Conservation (phyloP, 371 early-diverging fungal species). For the Apophysomyces trapeziformis region DNA sequence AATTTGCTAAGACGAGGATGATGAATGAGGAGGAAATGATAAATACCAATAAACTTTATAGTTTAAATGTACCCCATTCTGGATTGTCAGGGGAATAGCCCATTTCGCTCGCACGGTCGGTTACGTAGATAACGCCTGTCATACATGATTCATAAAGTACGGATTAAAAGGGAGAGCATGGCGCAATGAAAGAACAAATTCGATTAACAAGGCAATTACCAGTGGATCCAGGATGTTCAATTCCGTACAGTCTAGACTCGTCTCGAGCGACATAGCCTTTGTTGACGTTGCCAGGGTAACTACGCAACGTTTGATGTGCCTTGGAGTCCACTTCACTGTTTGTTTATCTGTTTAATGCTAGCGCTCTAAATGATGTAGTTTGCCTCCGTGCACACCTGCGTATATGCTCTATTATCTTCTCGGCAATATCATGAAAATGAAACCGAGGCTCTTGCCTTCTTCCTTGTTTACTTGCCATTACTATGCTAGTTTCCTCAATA, state of each 20-base stretch:
- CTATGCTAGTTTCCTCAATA: too few species aligned
- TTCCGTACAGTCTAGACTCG: slow-evolving; percentile 29
- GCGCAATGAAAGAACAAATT: background rate
- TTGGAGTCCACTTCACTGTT: slow-evolving; percentile 30
- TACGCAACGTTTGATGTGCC: slow-evolving; percentile 40
- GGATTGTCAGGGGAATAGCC: slow-evolving; percentile 40
- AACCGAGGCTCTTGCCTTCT: slow-evolving; percentile 10
- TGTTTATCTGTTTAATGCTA: background rate
- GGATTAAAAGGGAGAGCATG: background rate
- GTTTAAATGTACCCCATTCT: slow-evolving; percentile 31
- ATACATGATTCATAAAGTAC: background rate
- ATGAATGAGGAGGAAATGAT: background rate
- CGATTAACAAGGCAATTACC: slow-evolving; percentile 3
- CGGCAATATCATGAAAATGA: slow-evolving; percentile 29
- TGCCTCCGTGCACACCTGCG: background rate
- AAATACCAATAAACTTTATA: background rate
- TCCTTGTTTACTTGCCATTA: background rate
- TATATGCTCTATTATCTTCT: slow-evolving; percentile 21
- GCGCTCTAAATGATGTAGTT: background rate
- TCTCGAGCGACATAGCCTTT: slow-evolving; percentile 15
- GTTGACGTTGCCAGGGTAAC: slow-evolving; percentile 42
- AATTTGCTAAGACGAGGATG: slow-evolving; percentile 33
- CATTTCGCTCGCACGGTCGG: slow-evolving; percentile 50
- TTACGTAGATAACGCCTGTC: slow-evolving; percentile 53
- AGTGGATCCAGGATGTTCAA: slow-evolving; percentile 51